A percentile compares a stretch with the other conserved stretches of the same genome.
These are phyloP conservation scores for Talaromyces verruculosus DNA, from an alignment of 2,329 filamentous ascomycete genomes.

Conservation along the genomic window DNA sequence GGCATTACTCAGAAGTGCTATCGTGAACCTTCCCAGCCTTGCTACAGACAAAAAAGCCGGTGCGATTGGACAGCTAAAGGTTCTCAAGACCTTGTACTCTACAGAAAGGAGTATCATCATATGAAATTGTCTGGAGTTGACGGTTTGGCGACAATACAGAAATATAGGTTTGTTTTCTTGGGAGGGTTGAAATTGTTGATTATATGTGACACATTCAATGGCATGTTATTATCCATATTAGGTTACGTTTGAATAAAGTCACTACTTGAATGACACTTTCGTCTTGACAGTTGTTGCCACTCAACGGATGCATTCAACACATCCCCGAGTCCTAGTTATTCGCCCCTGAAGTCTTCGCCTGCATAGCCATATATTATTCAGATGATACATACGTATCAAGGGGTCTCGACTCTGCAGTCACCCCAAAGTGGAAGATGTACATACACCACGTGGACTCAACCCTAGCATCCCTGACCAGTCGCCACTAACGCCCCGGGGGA, in stretches of 20 bases:
- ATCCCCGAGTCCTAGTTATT: background rate
- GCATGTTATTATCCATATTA: background rate
- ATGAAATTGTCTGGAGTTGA: background rate
- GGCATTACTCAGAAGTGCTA: conserved; percentile 67
- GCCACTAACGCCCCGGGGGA: background rate
- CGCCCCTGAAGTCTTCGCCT: background rate
- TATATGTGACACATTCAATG: background rate
- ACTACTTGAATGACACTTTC: background rate
- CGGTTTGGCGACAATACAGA: background rate
- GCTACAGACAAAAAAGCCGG: conserved; percentile 37
- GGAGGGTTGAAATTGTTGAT: background rate
- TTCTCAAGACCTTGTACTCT: conserved; percentile 39
- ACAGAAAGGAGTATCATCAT: conserved; percentile 38
- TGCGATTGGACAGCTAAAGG: conserved; percentile 40
- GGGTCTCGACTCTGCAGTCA: background rate
- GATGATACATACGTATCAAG: background rate
- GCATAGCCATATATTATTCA: background rate
- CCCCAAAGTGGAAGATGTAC: background rate
- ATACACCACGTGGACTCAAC: background rate
- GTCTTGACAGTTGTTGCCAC: background rate
- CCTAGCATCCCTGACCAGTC: background rate
- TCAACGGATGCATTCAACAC: background rate
- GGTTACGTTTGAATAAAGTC: background rate
- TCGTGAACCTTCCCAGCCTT: conserved; percentile 68
- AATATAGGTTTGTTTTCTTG: background rate